Base-by-base conservation (phyloP, 352 stramenopile genomes). In the Hyaloperonospora brassicae region DNA sequence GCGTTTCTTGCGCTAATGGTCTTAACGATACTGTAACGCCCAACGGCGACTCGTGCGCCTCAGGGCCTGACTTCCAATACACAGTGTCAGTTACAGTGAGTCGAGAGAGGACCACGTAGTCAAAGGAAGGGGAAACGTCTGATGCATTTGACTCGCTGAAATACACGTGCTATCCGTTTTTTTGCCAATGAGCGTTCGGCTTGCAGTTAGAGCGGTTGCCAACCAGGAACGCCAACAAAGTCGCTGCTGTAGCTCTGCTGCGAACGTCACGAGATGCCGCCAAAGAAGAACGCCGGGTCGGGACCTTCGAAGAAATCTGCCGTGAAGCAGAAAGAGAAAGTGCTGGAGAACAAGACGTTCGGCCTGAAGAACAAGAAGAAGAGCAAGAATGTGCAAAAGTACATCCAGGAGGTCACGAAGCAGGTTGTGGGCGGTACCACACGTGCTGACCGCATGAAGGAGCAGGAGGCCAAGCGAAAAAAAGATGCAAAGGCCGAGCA, bases 281-380 rank as follows among this genome's bases (percentile, higher is more conserved):
- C 82, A 25, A 94, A 91, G 72, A 88, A 91, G 60, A 69, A 64
- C 36, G 64, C 27, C 31, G 55, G 43, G 27, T 6, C 45, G n/a
- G 72, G 66, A 7, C 61, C 65, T 35, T 88, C 79, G n/a, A 95
- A 93, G 66, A 97, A 97, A 72, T 68, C 67, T 17, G 71, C 86
- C 27, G 74, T 95, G 73, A 96, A 96, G 72, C 85, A 93, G 66
- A 89, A 95, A 61, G 86, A 95, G 14, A 96, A 97, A 76, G 59
- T 79, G 17, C 65, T 99, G 36, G 96, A 99, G 62, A 96, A 99
- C 76, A 98, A 98, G 76, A 99, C 96, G 13, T 99, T 99, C 62
- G 97, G 97, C 24, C 77, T 99, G 23, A 99, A 99, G 76, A 99
- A 99, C 81, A 99, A 99, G 70, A 98, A 98, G 72, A 99, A 98